These are phyloP conservation scores for Coemansia sp. DNA, from an alignment of 371 early-diverging fungal genomes.

Conservation along the genomic window DNA sequence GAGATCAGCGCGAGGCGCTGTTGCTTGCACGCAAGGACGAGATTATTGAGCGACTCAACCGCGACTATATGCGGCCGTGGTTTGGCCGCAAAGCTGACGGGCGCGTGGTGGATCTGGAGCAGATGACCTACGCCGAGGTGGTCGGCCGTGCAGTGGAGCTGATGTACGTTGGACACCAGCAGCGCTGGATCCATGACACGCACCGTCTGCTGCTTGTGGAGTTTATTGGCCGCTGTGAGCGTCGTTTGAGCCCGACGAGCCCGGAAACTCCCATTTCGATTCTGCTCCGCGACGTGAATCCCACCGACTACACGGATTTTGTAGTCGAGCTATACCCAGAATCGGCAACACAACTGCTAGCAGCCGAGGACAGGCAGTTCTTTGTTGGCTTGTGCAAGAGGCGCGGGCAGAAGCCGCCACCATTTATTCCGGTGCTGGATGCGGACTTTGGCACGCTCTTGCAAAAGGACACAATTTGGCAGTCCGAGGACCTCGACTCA, in stretches of 20 bases:
- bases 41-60: no score
- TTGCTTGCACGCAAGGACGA: no score
- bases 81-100: no score
- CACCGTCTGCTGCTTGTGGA: conserved; percentile 62
- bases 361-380: conserved; percentile 88
- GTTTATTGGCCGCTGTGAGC: no score
- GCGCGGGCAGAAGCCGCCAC: conserved; percentile 86
- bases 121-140: no score
- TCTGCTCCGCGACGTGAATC: neutral
- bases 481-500: conserved; percentile 87
- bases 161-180: no score
- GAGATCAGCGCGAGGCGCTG: conserved; percentile 9
- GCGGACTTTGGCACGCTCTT: conserved; percentile 91
- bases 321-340: conserved; percentile 78
- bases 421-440: conserved; percentile 89
- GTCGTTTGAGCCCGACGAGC: conserved; percentile 50
- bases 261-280: neutral
- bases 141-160: no score
- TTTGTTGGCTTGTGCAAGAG: conserved; percentile 81
- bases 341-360: conserved; percentile 73
- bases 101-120: no score
- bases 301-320: conserved; percentile 55
- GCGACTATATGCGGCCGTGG: no score
- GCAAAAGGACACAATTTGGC: conserved; percentile 95
- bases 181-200: conserved; percentile 75